Percentiles rank a stretch among this genome's conserved stretches.
Conservation (phyloP, 1,284 basidiomycete species). For the Cutaneotrichosporon sp. region DNA sequence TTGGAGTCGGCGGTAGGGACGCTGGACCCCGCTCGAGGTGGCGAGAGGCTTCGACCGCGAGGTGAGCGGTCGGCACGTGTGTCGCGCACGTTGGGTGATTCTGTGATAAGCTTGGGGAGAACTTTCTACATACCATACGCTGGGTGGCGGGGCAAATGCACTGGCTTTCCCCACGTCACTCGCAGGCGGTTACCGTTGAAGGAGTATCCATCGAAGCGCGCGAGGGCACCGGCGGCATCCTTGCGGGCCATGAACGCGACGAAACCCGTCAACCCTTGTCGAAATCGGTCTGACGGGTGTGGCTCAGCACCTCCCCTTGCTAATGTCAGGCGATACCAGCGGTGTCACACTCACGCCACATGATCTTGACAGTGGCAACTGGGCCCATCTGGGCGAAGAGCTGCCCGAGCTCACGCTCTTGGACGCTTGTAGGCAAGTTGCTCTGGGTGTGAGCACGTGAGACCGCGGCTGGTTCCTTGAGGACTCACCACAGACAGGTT, state of each 20-base stretch:
- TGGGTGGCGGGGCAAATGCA: slow-evolving; percentile 75
- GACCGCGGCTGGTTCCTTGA: too few relatives aligned
- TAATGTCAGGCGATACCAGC: background rate
- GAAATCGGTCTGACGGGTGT: slow-evolving; percentile 56
- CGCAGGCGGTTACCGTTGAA: slow-evolving; percentile 85
- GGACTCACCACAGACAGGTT: slow-evolving; percentile 80
- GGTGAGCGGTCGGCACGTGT: slow-evolving; percentile 12
- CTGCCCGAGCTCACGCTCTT: slow-evolving; percentile 76
- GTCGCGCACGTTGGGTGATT: slow-evolving; percentile 3
- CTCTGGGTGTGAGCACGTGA: background rate
- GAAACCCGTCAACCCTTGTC: slow-evolving; percentile 82
- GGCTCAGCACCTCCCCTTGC: background rate
- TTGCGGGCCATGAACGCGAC: slow-evolving; percentile 91
- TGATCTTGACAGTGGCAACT: slow-evolving; percentile 70
- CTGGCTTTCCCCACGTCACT: slow-evolving; percentile 94
- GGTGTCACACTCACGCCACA: slow-evolving; percentile 75
- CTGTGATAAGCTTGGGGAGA: background rate
- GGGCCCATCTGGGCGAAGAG: slow-evolving; percentile 71
- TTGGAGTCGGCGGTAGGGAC: background rate
- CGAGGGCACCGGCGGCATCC: slow-evolving; percentile 83
- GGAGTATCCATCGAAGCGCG: slow-evolving; percentile 83
- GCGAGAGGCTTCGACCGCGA: slow-evolving; percentile 6
- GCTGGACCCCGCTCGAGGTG: too few relatives aligned
- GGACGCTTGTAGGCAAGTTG: slow-evolving; percentile 72
- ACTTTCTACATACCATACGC: slow-evolving; percentile 81